Evolutionary conservation across 2,329 filamentous ascomycete species (phyloP), one percentile per base, ranked within the genome.

Genomic region (Fusarium armeniacum): DNA sequence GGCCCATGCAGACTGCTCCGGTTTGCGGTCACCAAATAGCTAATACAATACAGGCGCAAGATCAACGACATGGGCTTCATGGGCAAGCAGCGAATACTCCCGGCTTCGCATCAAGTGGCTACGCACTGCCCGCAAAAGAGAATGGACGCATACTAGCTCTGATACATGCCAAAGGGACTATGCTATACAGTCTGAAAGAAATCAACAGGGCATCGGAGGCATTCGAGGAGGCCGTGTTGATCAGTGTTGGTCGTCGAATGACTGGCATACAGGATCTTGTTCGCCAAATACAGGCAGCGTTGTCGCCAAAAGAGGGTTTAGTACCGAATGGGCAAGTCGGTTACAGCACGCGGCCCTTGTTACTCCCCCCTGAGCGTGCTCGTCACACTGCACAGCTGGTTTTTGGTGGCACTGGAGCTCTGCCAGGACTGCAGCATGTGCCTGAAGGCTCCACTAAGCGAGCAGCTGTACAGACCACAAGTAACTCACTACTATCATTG

Each of bases 161-260:
- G 18, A 90, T 98, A 41, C 96, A 99, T 80, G 94, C 95, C 22
- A 99, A 98, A 79, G 96, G 95, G n/a, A 98, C 98, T 68, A 97
- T 98, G 91, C 85, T 98, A 3, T 99, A 99, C 80, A 90, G 93
- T 28, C 82, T 97, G 32, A 95, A 95, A 46, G 91, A 98, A 70
- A 92, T 96, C 69, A 84, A 86, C 40, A 88, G 86, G 41, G 96
- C 96, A 43, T 94, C 95, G 1, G 88, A 90, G 73, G 93, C 96
- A 6, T 99, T 99, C 73, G 96, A 99, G 78, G 94, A 98, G 78
- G 95, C 94, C 1, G 93, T 99, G 5, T 81, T 98, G 55, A 95
- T 99, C 67, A 94, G 93, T 61, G 87, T 92, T 30, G 94, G 94
- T 3, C 87, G 90, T 65, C 84, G 86, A 47, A 86, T 91, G 8